These are phyloP conservation scores for Phytopythium boreale DNA, from an alignment of 352 stramenopile genomes.

Conservation along the genomic window DNA sequence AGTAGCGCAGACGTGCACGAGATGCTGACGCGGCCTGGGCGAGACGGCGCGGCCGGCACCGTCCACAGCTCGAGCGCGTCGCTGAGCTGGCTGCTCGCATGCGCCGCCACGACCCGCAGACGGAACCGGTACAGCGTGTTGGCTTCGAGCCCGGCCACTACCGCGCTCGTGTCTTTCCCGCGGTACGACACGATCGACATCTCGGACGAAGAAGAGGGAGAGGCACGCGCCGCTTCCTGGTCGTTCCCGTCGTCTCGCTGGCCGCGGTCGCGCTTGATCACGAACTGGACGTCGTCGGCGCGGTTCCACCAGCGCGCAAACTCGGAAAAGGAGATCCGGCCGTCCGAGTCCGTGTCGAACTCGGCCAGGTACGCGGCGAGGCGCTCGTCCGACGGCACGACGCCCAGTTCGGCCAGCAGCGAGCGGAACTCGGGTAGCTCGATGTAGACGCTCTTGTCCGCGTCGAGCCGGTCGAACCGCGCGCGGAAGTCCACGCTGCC, in stretches of 20 bases:
- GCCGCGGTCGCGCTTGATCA: constrained; percentile 70
- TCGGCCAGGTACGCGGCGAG: constrained; percentile 80
- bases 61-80: constrained; percentile 73
- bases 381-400: constrained; percentile 73
- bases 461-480: constrained; percentile 76
- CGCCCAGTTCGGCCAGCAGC: constrained; percentile 83
- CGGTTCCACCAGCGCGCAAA: constrained; percentile 89
- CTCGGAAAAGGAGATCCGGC: constrained; percentile 83
- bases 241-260: constrained; percentile 8
- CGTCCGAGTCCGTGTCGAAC: constrained; percentile 80
- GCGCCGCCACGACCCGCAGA: constrained; percentile 70
- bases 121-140: constrained; percentile 88
- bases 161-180: constrained; percentile 38
- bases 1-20: constrained; percentile 50
- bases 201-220: constrained; percentile 14
- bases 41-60: constrained; percentile 47
- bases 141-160: constrained; percentile 63
- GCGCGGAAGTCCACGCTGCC: constrained; percentile 65
- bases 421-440: constrained; percentile 85
- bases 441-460: constrained; percentile 65
- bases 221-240: constrained; percentile 3
- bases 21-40: constrained; percentile 52
- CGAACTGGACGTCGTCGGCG: constrained; percentile 75
- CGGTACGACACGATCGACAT: constrained; percentile 78
- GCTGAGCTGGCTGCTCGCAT: constrained; percentile 75